These are phyloP conservation scores for Noccaea caerulescens DNA, from an alignment of 345 rosid species.

Conservation along the genomic window DNA sequence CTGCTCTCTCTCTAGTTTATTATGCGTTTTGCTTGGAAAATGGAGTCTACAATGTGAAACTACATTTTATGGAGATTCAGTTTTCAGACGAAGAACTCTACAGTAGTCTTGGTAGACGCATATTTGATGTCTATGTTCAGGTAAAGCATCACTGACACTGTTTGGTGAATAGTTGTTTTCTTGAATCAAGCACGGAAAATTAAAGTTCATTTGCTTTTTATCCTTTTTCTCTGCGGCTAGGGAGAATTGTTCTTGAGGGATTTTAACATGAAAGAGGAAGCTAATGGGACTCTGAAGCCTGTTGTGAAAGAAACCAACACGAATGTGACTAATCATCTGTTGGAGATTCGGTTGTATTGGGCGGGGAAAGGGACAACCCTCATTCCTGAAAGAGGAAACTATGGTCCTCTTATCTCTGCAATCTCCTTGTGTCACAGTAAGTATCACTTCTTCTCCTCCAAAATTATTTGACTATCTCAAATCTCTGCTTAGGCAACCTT, in stretches of 20 bases:
- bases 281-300: constrained; percentile 46
- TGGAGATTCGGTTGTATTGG: constrained; percentile 65
- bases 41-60: constrained; percentile 58
- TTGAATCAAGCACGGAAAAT: neutral
- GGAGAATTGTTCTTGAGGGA: constrained; percentile 41
- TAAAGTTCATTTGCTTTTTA: neutral
- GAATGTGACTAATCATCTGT: constrained; percentile 41
- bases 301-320: neutral
- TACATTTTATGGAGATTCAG: constrained; percentile 65
- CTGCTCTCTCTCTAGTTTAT: constrained; percentile 66
- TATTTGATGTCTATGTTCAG: constrained; percentile 73
- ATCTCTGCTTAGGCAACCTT: neutral
- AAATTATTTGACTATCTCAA: neutral
- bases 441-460: constrained; percentile 4
- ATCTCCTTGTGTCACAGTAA: constrained; percentile 54
- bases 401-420: constrained; percentile 73
- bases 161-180: neutral
- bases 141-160: neutral
- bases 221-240: neutral
- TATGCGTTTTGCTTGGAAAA: constrained; percentile 61
- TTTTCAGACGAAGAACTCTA: constrained; percentile 49
- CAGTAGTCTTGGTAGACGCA: constrained; percentile 52
- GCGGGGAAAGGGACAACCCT: constrained; percentile 55
- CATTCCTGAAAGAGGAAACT: constrained; percentile 52
- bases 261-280: constrained; percentile 55